These are phyloP conservation scores for Moesziomyces sp. DNA, from an alignment of 1,284 basidiomycete genomes.

Conservation along the genomic window DNA sequence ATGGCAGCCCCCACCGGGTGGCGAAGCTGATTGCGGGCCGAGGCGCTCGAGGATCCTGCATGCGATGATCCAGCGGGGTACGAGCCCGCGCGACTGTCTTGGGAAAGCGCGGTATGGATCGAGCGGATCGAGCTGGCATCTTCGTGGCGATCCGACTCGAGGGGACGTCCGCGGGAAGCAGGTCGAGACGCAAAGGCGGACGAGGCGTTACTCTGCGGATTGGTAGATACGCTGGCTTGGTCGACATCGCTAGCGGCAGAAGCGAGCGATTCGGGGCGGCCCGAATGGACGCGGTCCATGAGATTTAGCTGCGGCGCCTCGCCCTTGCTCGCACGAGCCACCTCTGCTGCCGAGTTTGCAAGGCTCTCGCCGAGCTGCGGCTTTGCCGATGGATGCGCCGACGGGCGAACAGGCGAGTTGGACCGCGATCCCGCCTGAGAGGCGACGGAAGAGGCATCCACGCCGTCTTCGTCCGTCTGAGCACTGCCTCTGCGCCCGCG, in stretches of 20 bases:
- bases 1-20: constrained; percentile 23
- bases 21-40: constrained; percentile 27
- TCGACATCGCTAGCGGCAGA: constrained; percentile 37
- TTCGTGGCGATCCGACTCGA: constrained; percentile 28
- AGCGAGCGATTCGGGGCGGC: constrained; percentile 35
- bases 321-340: constrained; percentile 12
- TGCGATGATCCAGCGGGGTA: constrained; percentile 51
- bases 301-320: constrained; percentile 38
- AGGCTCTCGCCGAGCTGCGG: constrained; percentile 9
- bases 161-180: constrained; percentile 25
- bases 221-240: constrained; percentile 43
- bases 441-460: constrained; percentile 55
- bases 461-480: constrained; percentile 49
- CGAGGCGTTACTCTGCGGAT: constrained; percentile 39
- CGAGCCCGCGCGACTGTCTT: constrained; percentile 52
- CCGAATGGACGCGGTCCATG: constrained; percentile 37
- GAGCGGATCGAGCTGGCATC: constrained; percentile 43
- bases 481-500: constrained; percentile 27
- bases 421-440: constrained; percentile 64
- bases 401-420: constrained; percentile 50
- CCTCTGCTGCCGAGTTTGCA: constrained; percentile 26
- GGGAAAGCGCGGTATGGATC: constrained; percentile 51
- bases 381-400: constrained; percentile 13
- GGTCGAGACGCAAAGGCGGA: constrained; percentile 36
- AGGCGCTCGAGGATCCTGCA: constrained; percentile 35